Evolutionary conservation across 371 early-diverging fungal species (phyloP).

Genomic region (Rozella allomycis): DNA sequence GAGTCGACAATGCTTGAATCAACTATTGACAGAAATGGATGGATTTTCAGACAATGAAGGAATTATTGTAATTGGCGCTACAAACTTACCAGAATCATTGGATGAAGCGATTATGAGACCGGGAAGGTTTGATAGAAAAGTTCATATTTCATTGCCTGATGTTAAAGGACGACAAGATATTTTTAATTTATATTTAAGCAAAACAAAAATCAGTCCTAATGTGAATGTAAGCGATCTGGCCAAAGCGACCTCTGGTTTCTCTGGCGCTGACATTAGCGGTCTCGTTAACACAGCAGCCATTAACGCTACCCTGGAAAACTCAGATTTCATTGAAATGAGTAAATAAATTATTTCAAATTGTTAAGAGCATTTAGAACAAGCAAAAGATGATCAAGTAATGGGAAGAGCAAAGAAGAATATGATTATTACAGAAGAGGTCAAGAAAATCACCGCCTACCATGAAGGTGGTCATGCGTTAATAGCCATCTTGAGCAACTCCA

Average conservation of each 20-base stretch:
- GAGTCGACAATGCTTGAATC: constrained; percentile 89
- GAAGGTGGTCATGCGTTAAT: constrained; percentile 94
- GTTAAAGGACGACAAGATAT: constrained; percentile 84
- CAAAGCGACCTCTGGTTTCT: constrained; percentile 90
- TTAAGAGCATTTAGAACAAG: constrained; percentile 78
- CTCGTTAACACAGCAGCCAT: constrained; percentile 88
- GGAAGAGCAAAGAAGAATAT: constrained; percentile 74
- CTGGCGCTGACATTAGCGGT: constrained; percentile 92
- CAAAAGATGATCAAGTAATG: constrained; percentile 44
- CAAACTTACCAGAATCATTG: constrained; percentile 93
- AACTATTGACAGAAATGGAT: constrained; percentile 84
- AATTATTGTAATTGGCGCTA: constrained; percentile 93
- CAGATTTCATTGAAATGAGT: constrained; percentile 39
- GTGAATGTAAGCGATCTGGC: constrained; percentile 68
- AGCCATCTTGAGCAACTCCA: constrained; percentile 80
- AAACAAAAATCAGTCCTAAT: constrained; percentile 31
- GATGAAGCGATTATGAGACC: constrained; percentile 93
- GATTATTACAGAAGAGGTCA: constrained; percentile 65
- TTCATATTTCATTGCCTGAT: constrained; percentile 90
- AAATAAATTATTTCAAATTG: too few species aligned
- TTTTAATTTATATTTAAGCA: constrained; percentile 66
- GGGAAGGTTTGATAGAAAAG: constrained; percentile 89
- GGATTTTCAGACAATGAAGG: constrained; percentile 82
- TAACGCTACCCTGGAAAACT: constrained; percentile 56
- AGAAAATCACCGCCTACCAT: constrained; percentile 80